A percentile compares a stretch with the other conserved stretches of the same genome.
Conservation (phyloP, 2,329 filamentous ascomycete species). For the Elsinoe ampelina region DNA sequence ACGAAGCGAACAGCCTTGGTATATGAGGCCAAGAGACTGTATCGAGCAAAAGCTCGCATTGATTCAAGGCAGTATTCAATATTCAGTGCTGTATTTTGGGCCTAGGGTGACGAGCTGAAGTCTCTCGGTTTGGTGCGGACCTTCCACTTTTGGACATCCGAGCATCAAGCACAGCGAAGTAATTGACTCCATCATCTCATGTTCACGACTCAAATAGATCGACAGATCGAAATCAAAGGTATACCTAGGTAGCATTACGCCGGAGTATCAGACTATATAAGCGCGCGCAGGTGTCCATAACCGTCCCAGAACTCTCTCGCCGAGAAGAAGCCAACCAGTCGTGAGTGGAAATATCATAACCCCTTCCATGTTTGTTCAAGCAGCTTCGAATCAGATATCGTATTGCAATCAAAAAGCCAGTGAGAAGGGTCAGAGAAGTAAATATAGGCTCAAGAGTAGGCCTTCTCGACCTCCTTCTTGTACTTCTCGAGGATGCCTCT, state of each 20-base stretch:
- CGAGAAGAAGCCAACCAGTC: background rate
- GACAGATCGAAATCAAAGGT: background rate
- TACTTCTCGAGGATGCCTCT: conserved; percentile 42
- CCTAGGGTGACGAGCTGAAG: background rate
- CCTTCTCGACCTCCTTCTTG: conserved; percentile 41
- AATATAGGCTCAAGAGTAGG: conserved; percentile 29
- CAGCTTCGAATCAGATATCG: background rate
- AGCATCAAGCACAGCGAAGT: background rate
- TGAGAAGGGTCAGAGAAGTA: background rate
- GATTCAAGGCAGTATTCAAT: background rate
- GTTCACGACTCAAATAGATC: too few species aligned
- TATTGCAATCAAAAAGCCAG: background rate
- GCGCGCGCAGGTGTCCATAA: background rate
- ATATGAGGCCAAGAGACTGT: background rate
- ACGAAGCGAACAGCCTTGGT: background rate
- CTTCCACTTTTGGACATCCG: conserved; percentile 1
- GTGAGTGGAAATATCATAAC: conserved; percentile 3
- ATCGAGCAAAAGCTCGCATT: conserved; percentile 3
- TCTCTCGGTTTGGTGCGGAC: background rate
- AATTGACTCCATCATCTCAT: too few species aligned
- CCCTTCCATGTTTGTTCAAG: background rate
- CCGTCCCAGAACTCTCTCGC: background rate
- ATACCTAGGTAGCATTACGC: conserved; percentile 5
- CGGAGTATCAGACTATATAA: background rate
- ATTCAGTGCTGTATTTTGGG: background rate